Evolutionary conservation across 345 rosid genomes (phyloP).

Genomic region (Punica granatum): DNA sequence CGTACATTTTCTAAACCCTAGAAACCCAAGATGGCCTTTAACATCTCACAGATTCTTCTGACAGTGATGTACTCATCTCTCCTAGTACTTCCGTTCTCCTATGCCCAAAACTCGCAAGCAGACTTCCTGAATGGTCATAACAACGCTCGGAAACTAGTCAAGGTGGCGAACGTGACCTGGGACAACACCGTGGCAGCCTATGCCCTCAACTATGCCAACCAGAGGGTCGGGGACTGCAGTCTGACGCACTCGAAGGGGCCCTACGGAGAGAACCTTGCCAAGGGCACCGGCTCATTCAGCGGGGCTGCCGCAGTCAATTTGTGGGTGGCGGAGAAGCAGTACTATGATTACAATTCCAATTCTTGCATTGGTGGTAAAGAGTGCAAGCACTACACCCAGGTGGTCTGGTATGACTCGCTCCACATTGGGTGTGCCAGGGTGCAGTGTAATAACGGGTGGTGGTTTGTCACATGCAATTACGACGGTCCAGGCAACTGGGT

Average conservation of each 20-base stretch:
- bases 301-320: constrained; percentile 34
- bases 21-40: neutral
- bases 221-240: neutral
- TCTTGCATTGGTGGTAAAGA: constrained; percentile 31
- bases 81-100: neutral
- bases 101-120: constrained; percentile 1
- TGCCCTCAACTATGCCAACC: constrained; percentile 7
- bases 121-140: neutral
- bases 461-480: constrained; percentile 51
- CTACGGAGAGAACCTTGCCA: constrained; percentile 63
- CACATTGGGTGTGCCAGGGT: constrained; percentile 63
- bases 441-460: constrained; percentile 41
- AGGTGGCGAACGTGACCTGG: constrained; percentile 1
- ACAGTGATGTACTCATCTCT: neutral
- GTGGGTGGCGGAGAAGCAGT: constrained; percentile 48
- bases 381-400: constrained; percentile 71
- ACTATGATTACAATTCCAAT: constrained; percentile 42
- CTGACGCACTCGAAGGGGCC: constrained; percentile 40
- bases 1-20: neutral
- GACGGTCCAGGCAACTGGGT: constrained; percentile 46
- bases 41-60: neutral
- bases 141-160: neutral
- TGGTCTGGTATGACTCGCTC: constrained; percentile 53
- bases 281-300: constrained; percentile 26
- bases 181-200: neutral